Evolutionary conservation across 202 grass and related monocot species (phyloP), one percentile per base, ranked within the genome.

Genomic region (Bolboschoenoplectus hybrid): DNA sequence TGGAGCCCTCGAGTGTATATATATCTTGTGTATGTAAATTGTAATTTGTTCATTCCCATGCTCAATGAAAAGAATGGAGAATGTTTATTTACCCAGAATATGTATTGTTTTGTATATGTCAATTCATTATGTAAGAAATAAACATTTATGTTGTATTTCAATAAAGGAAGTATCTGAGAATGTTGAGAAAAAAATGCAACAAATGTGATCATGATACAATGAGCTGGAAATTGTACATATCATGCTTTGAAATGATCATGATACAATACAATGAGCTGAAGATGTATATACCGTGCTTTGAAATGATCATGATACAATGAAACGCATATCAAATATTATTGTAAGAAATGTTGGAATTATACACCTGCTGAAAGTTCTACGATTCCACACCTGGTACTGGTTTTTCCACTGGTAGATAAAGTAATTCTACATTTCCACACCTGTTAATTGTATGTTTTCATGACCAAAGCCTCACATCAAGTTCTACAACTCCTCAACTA

Each of bases 111-210:
- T 58, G 51, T 78, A 9, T 38, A 57, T 80, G 53, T 80, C 51
- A 58, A 60, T 80, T 78, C 32, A 16, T 69, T 84, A 5, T 83
- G 63, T 68, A 84, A 53, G 13, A 83, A 83, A 66, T 45, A 67
- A 67, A 38, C 43, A 82, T n/a, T 44, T 44, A 1, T 39, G 14
- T 36, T 82, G 26, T 84, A 84, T 62, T 44, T 82, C 17, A 67
- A 75, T 47, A 53, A 74, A 14, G 46, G 34, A 71, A 8, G 38
- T 57, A 50, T 79, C n/a, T 14, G 8, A 32, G 4, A 13, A 3
- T 55, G 7, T 55, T 71, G 16, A 71, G 6, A 71, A 70, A 36
- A 64, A 64, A 4, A 20, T 70, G 63, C 40, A 84, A 83, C n/a
- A 51, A 67, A 84, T 52, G 36, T 17, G 9, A 80, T n/a, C n/a